Percentiles rank a stretch among this genome's conserved stretches.
Evolutionary conservation across 768 basidiomycete genomes (phyloP).

Genomic region (Asterophora parasitica): DNA sequence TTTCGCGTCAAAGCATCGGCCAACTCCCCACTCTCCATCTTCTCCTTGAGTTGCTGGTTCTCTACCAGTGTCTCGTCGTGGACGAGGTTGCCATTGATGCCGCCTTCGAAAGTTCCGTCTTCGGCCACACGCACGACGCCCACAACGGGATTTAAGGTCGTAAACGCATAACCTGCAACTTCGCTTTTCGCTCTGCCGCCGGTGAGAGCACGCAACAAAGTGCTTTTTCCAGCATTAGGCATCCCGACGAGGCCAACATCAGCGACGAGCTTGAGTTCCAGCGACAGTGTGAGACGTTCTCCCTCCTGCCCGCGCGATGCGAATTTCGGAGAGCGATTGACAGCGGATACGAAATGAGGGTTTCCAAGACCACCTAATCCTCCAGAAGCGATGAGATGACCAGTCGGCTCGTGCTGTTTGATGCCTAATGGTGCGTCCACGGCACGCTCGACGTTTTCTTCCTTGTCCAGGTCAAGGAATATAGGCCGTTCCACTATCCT

Average conservation of each 20-base stretch:
- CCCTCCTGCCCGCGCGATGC: slow-evolving; percentile 76
- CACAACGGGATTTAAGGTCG: slow-evolving; percentile 90
- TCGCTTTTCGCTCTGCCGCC: slow-evolving; percentile 79
- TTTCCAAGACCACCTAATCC: slow-evolving; percentile 86
- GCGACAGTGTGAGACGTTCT: slow-evolving; percentile 71
- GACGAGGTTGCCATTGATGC: slow-evolving; percentile 40
- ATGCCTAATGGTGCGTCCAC: slow-evolving; percentile 62
- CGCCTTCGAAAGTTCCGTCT: slow-evolving; percentile 72
- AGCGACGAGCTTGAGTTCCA: slow-evolving; percentile 91
- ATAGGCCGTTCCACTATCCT: slow-evolving; percentile 41
- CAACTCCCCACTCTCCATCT: slow-evolving; percentile 48
- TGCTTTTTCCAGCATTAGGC: slow-evolving; percentile 94
- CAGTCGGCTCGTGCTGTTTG: slow-evolving; percentile 46
- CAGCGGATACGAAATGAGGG: slow-evolving; percentile 69
- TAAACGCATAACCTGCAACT: slow-evolving; percentile 90
- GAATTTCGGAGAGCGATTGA: slow-evolving; percentile 80
- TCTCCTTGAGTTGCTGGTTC: slow-evolving; percentile 37
- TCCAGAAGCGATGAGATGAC: slow-evolving; percentile 69
- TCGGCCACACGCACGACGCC: slow-evolving; percentile 83
- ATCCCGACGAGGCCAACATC: slow-evolving; percentile 96
- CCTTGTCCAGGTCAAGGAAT: slow-evolving; percentile 58
- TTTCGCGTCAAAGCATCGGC: slow-evolving; percentile 50
- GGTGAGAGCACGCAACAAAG: slow-evolving; percentile 83
- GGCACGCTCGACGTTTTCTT: slow-evolving; percentile 34
- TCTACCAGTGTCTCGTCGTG: slow-evolving; percentile 69